phyloP scores from a whole-genome alignment of 1,284 basidiomycete genomes.

The Malassezia sympodialis region DNA sequence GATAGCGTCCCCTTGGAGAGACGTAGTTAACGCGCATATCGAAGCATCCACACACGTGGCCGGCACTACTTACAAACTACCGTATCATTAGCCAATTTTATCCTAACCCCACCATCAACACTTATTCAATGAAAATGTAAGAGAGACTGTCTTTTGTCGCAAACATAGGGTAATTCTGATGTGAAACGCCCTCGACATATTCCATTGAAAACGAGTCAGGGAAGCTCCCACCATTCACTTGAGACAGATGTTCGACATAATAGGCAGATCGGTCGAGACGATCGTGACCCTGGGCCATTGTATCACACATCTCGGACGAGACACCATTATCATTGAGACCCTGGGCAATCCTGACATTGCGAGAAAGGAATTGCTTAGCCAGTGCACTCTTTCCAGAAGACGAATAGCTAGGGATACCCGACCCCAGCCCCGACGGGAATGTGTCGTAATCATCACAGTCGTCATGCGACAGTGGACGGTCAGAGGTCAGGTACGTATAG shows the following conservation, averaged over 20 bases:
- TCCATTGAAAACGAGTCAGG: slow-evolving; percentile 29
- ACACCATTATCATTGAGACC: slow-evolving; percentile 33
- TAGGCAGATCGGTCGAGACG: slow-evolving; percentile 37
- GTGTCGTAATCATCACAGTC: slow-evolving; percentile 18
- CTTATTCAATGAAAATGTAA: slow-evolving; percentile 19
- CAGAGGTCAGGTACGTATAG: background rate
- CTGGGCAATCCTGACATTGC: slow-evolving; percentile 29
- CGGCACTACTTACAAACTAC: too few species aligned
- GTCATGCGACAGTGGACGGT: background rate
- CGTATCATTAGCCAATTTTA: too few species aligned
- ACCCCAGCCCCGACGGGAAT: slow-evolving; percentile 30
- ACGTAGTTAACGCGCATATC: too few species aligned
- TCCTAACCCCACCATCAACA: background rate
- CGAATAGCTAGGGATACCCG: background rate
- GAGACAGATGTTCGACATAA: slow-evolving; percentile 23
- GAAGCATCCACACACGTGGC: too few species aligned
- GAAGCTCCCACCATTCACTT: slow-evolving; percentile 20
- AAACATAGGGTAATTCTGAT: slow-evolving; percentile 41
- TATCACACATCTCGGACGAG: slow-evolving; percentile 29
- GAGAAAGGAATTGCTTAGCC: slow-evolving; percentile 24
- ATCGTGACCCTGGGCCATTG: slow-evolving; percentile 32
- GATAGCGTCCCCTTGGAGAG: too few species aligned
- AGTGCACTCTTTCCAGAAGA: background rate
- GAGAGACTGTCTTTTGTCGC: slow-evolving; percentile 24
- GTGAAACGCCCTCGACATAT: slow-evolving; percentile 35